These are phyloP conservation scores for Venturia carpophila DNA, from an alignment of 2,329 filamentous ascomycete genomes.

Conservation along the genomic window DNA sequence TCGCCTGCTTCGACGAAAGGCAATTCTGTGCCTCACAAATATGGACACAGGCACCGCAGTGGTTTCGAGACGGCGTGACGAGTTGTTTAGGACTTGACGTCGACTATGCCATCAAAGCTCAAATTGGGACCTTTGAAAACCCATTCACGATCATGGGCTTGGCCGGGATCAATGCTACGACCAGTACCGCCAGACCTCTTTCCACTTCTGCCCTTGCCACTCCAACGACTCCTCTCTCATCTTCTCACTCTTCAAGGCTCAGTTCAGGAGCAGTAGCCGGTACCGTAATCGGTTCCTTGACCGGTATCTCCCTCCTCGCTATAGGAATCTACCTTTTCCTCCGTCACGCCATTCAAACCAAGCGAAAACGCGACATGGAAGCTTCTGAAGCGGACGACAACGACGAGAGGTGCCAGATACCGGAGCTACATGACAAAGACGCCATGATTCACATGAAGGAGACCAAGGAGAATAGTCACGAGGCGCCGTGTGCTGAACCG, in stretches of 20 bases:
- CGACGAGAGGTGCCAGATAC: slow-evolving; percentile 6
- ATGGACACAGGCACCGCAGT: slow-evolving; percentile 22
- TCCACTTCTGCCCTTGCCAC: not conserved
- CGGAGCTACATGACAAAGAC: slow-evolving; percentile 11
- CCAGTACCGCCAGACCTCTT: not conserved
- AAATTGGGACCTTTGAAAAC: not conserved
- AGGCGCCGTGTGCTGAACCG: not conserved
- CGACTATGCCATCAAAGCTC: slow-evolving; percentile 9
- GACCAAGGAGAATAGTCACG: not conserved
- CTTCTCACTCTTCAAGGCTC: not conserved
- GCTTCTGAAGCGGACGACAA: not conserved
- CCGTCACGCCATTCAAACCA: not conserved
- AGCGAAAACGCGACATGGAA: not conserved
- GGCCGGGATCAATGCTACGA: not conserved
- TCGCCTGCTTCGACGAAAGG: slow-evolving; percentile 22
- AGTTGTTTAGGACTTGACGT: slow-evolving; percentile 21
- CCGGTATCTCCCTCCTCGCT: not conserved
- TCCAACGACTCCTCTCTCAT: not conserved
- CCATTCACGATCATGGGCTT: not conserved
- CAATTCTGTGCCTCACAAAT: slow-evolving; percentile 20
- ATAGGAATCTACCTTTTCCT: not conserved
- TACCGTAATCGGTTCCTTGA: not conserved
- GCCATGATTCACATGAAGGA: not conserved
- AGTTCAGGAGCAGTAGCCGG: not conserved
- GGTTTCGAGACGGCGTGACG: slow-evolving; percentile 22